Evolutionary conservation across 2,329 filamentous ascomycete species (phyloP), one percentile per base, ranked within the genome.

Genomic region (Dichotomopilus funicola): DNA sequence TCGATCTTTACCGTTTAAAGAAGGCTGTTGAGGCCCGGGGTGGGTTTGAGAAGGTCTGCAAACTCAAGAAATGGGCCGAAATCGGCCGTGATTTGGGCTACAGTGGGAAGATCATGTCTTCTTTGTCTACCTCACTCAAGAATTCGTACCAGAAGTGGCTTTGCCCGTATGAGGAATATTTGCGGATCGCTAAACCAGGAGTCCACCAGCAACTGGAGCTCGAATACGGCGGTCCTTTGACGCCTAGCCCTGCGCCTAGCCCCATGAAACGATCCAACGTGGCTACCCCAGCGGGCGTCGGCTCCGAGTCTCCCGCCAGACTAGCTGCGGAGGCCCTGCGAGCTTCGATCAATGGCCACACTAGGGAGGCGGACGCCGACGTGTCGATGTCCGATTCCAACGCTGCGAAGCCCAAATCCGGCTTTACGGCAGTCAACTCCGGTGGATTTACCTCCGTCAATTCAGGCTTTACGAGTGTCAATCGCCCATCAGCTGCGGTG

Each of bases 51-150:
- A 89, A 89, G 67, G 94, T 99, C 45, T 99, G 94, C 79, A 96
- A 96, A 72, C 80, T 87, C 54, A 99, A 99, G 74, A 97, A 97
- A 75, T 99, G 94, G 94, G 94, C 94, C 12, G 94, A 99, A 71
- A 97, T 99, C 64, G 94, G 94, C 37, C 85, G 94, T 66, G 94
- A 97, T 69, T 75, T 99, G 48, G 94, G 94, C 53, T 99, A 99
- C 72, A 97, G 92, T 68, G 94, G 94, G 68, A 99, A 99, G 76
- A 99, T 99, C 61, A 99, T 99, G 94, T 97, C 92, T 2, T 97
- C 94, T 7, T 76, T 99, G 47, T 99, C 94, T 5, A 99, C 94
- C 0, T 97, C 94, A 5, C 80, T 99, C 43, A 99, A 97, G 71
- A 99, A 99, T 71, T 97, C 94, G 0, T 99, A 95, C 65, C 91